A percentile compares a stretch with the other conserved stretches of the same genome.
Evolutionary conservation across 257 asterid genomes (phyloP).

Genomic region (Schizonepeta tenuifolia): DNA sequence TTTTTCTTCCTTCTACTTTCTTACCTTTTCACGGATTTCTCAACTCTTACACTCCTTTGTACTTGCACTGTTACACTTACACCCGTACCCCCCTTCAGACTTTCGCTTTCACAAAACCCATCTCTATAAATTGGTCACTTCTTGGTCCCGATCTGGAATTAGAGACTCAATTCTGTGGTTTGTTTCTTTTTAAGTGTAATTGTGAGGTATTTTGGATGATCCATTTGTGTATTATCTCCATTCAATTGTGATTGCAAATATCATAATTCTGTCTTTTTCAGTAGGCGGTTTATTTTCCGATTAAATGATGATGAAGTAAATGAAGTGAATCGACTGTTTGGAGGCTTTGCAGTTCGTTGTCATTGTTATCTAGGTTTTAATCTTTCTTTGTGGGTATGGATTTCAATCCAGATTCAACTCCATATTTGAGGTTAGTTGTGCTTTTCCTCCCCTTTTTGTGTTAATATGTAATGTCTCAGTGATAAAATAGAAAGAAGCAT

Average conservation of each 20-base stretch:
- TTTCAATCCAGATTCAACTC: conserved; percentile 52
- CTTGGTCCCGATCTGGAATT: conserved; percentile 37
- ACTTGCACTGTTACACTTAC: conserved; percentile 21
- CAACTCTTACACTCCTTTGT: conserved; percentile 13
- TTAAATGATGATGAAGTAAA: conserved; percentile 37
- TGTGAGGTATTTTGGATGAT: conserved; percentile 25
- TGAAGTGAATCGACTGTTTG: conserved; percentile 30
- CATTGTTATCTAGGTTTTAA: conserved; percentile 20
- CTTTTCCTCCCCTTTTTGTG: background rate
- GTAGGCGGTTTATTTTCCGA: conserved; percentile 20
- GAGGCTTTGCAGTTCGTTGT: conserved; percentile 21
- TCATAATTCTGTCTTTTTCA: conserved; percentile 14
- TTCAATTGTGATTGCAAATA: conserved; percentile 9
- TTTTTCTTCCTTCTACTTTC: too few species aligned
- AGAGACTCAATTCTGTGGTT: conserved; percentile 7
- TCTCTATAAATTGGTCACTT: background rate
- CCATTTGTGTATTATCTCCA: background rate
- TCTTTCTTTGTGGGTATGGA: conserved; percentile 42
- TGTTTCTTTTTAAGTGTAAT: conserved; percentile 29
- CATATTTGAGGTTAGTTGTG: conserved; percentile 62
- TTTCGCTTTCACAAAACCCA: conserved; percentile 29
- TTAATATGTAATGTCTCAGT: background rate
- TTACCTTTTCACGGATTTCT: conserved; percentile 26
- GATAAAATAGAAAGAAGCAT: conserved; percentile 5
- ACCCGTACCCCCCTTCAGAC: conserved; percentile 8